Base-by-base conservation (phyloP, 2,329 filamentous ascomycete species). In the Aspergillus oerlinghausenensis region DNA sequence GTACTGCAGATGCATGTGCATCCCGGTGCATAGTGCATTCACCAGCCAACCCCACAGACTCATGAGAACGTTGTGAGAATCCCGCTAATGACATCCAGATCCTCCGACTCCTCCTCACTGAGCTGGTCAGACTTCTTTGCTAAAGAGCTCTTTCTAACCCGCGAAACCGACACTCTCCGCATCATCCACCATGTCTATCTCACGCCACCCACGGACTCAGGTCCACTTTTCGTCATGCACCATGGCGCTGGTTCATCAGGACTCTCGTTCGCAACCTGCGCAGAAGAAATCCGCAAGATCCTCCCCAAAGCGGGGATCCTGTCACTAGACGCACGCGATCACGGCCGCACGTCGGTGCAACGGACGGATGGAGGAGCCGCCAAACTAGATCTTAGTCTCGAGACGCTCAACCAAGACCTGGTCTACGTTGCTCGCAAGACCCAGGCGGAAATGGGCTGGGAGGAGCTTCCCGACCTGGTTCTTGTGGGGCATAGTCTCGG, bases 201-300 rank as follows among this genome's bases (percentile, higher is more conserved):
- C 47, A 96, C 86, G 21, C 91, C 92, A 0, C 92, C 93, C 1
- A 68, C 71, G 1, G 86, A 82, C 40, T 82, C 83, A 59, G 90
- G 88, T 0, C 92, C 93, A 0, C 79, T 99, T 4, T 92, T 99
- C 73, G 88, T 97, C 58, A 90, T 89, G 75, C 94, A 99, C 70
- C 94, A 99, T 75, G 94, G 94, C 42, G 94, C 90, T 43, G 94
- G 94, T 17, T 96, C 92, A 3, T 96, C 92, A 0, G 95, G 89
- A 6, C 83, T 97, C 57, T 96, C 92, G 2, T 99, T 97, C 75
- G 92, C 92, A 4, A 81, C 90, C 3, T 85, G 96, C 59, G 85
- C 88, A 2, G 81, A 84, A 48, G 89, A 95, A 70, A 85, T 97
- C 59, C 84, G 87, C 53, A 90, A 88, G 70, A 80, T 84, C 6